Evolutionary conservation across 1,139 yeast genomes (phyloP).

Genomic region (Cylindricascospora bacillispora): DNA sequence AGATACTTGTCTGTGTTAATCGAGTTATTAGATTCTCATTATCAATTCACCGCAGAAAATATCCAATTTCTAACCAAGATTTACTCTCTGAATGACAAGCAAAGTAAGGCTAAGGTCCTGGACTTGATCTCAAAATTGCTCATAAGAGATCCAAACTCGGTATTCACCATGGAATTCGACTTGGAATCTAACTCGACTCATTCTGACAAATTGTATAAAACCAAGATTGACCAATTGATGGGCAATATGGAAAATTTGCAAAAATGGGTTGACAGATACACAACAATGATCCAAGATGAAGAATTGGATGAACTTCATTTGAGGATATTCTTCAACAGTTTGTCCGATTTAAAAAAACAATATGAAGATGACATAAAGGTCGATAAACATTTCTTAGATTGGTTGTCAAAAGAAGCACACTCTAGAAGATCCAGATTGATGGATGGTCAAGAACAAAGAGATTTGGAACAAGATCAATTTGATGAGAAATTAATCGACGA

Average conservation of each 20-base stretch:
- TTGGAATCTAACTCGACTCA: too few relatives aligned
- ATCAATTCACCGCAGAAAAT: too few relatives aligned
- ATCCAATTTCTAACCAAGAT: slow-evolving; percentile 12
- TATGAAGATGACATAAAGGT: slow-evolving; percentile 19
- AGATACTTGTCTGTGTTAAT: slow-evolving; percentile 20
- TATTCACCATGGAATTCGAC: too few relatives aligned
- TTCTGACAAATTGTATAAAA: too few relatives aligned
- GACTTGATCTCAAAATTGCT: slow-evolving; percentile 16
- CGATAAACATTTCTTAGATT: slow-evolving; percentile 34
- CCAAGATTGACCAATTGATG: too few relatives aligned
- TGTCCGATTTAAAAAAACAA: slow-evolving; percentile 32
- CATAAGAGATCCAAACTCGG: too few relatives aligned
- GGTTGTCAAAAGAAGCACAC: slow-evolving; percentile 49
- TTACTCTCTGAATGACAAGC: slow-evolving; percentile 9
- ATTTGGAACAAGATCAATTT: slow-evolving; percentile 27
- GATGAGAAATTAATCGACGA: slow-evolving; percentile 38
- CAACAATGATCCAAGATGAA: slow-evolving; percentile 18
- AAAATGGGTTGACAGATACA: slow-evolving; percentile 18
- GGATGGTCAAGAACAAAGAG: slow-evolving; percentile 17
- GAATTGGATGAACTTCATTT: slow-evolving; percentile 30
- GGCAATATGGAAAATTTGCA: slow-evolving; percentile 6
- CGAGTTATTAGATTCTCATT: slow-evolving; percentile 14
- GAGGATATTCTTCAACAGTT: slow-evolving; percentile 32
- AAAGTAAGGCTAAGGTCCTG: slow-evolving; percentile 20
- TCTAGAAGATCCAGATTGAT: slow-evolving; percentile 26